Percentiles rank a stretch among this genome's conserved stretches.
phyloP scores from a whole-genome alignment of 345 rosid species.

The Passiflora organensis region DNA sequence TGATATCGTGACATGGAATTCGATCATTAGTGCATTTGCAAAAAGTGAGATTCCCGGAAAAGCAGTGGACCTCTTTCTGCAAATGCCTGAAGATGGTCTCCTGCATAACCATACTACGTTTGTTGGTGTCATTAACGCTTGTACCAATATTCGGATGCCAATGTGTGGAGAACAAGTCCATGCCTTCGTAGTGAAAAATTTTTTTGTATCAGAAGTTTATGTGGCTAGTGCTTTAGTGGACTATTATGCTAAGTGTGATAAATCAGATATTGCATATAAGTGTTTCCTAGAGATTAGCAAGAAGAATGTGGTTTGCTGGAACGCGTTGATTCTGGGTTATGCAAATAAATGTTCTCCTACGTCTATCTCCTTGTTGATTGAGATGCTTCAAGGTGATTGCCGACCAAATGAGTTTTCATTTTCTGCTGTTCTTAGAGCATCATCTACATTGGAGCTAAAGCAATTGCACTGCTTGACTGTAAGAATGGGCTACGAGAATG shows the following conservation, averaged over 20 bases:
- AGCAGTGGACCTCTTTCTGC: conserved; percentile 42
- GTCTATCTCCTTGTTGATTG: conserved; percentile 36
- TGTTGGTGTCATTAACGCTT: conserved; percentile 41
- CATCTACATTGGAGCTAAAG: conserved; percentile 30
- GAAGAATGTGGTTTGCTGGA: conserved; percentile 81
- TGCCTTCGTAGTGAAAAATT: conserved; percentile 41
- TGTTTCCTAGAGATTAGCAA: conserved; percentile 51
- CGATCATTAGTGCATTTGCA: conserved; percentile 48
- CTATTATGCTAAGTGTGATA: conserved; percentile 61
- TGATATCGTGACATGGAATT: conserved; percentile 78
- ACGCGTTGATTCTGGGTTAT: conserved; percentile 63
- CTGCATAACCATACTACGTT: conserved; percentile 52
- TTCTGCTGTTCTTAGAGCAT: conserved; percentile 53
- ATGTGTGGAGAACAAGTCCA: conserved; percentile 53
- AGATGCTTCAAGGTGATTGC: conserved; percentile 55
- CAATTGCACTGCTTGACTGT: conserved; percentile 64
- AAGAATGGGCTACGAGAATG: conserved; percentile 58
- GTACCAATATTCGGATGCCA: conserved; percentile 31
- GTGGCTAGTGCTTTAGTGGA: conserved; percentile 68
- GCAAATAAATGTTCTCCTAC: conserved; percentile 34
- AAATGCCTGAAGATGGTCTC: conserved; percentile 38
- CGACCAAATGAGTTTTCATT: conserved; percentile 70
- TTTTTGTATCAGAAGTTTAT: conserved; percentile 41
- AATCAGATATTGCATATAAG: conserved; percentile 43
- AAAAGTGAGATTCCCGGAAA: conserved; percentile 36